Conservation (phyloP, 2,329 filamentous ascomycete genomes). For the Colletotrichum chlorophyti region DNA sequence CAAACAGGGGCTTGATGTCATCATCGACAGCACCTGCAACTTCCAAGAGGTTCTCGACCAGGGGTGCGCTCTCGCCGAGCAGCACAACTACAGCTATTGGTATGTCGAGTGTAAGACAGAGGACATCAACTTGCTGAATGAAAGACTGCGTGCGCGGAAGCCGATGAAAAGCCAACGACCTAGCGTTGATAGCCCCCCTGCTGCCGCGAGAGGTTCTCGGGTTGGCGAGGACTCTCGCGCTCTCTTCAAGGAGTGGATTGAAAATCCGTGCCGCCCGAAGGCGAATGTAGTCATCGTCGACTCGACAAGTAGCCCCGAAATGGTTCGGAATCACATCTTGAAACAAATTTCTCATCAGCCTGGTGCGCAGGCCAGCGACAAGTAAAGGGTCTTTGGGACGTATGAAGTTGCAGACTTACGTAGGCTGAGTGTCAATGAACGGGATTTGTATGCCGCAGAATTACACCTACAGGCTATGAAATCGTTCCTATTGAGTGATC, state of each 20-base stretch:
- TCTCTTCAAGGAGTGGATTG: conserved; percentile 38
- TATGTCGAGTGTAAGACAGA: conserved; percentile 42
- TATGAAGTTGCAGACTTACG: too few species aligned
- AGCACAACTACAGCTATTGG: conserved; percentile 31
- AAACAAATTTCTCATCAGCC: too few species aligned
- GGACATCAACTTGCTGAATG: conserved; percentile 39
- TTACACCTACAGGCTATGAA: too few species aligned
- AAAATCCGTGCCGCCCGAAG: conserved; percentile 38
- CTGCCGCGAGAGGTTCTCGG: not conserved
- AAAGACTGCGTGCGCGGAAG: conserved; percentile 33
- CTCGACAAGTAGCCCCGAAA: too few species aligned
- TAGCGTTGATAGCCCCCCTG: conserved; percentile 35
- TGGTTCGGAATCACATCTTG: too few species aligned
- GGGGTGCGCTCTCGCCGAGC: conserved; percentile 37
- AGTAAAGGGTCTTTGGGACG: too few species aligned
- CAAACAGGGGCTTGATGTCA: conserved; percentile 41
- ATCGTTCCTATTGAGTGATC: too few species aligned
- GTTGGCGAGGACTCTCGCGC: conserved; percentile 27
- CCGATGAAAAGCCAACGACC: conserved; percentile 40
- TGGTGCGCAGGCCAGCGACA: too few species aligned
- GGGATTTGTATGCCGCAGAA: too few species aligned
- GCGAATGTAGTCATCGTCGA: conserved; percentile 34
- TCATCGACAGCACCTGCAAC: conserved; percentile 47
- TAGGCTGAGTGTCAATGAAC: too few species aligned
- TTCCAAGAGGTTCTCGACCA: conserved; percentile 38